Evolutionary conservation across 306 rosid genomes (phyloP), one percentile per base, ranked within the genome.

Genomic region (Prinsepia uniflora): DNA sequence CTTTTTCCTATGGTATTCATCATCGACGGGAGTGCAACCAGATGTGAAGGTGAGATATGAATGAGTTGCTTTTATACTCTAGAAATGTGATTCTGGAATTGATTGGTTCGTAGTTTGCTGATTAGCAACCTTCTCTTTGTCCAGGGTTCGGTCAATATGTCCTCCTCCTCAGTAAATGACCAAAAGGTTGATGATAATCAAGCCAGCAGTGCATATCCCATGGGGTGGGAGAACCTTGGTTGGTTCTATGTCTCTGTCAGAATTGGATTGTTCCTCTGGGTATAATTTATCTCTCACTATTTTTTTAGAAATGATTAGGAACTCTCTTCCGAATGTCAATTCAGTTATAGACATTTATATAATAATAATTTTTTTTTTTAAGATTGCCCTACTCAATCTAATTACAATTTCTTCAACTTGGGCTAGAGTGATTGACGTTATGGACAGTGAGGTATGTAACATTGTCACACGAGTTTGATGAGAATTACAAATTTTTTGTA

Each of bases 221-320:
- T 57, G 40, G 76, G 74, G 19, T 90, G 96, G 98, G 92, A 82
- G 73, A 77, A 67, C 73, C 88, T 83, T 75, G 96, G 96, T 63
- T 87, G 95, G 95, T 91, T 91, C 79, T 94, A 80, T 78, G 77
- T 91, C 36, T 79, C 87, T 69, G 99, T 94, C 48, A 86, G 99
- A 68, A 81, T 94, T 36, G 97, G 92, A 79, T 80, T 94, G 79
- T 94, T 91, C 77, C 96, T 94, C 63, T 94, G 99, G 99, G 99
- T 94, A 89, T 68, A 77, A 6, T 71, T 49, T 42, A 66, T 76
- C 42, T 15, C 7, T 45, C 11, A 7, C 11, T 49, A n/a, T n/a
- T 48, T 49, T 49, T 49, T 0, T 4, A 50, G 3, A 47, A 34
- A 18, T 1, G 53, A 6, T 39, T 81, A 70, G 67, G 71, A 20